A percentile compares a stretch with the other conserved stretches of the same genome.
These are phyloP conservation scores for Athelia sp. DNA, from an alignment of 1,284 basidiomycete species.

Conservation along the genomic window DNA sequence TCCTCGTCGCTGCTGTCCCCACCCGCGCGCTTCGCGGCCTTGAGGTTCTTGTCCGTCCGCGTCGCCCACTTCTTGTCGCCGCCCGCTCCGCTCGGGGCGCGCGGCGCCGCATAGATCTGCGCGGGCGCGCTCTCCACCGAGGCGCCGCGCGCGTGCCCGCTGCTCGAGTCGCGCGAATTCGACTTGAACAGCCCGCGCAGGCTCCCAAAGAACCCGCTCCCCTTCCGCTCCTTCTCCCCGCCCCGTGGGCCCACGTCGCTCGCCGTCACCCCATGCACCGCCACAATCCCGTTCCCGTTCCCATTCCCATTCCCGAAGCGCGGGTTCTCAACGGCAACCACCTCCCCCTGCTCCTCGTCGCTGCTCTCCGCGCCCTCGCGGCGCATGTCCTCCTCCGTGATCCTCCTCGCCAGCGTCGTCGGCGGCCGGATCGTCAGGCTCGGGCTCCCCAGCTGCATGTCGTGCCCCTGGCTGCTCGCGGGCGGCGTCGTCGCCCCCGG, in stretches of 20 bases:
- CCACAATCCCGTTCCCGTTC: not conserved
- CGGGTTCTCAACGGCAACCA: slow-evolving; percentile 56
- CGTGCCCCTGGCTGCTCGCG: not conserved
- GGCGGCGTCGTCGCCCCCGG: too few species aligned
- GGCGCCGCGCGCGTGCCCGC: not conserved
- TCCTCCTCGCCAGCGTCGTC: slow-evolving; percentile 32
- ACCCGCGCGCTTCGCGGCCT: slow-evolving; percentile 17
- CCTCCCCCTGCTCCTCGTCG: slow-evolving; percentile 24
- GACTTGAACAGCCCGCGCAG: slow-evolving; percentile 33
- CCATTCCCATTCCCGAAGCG: slow-evolving; percentile 29
- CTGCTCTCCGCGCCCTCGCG: slow-evolving; percentile 11
- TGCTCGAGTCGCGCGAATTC: slow-evolving; percentile 8
- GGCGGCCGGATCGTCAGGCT: slow-evolving; percentile 7
- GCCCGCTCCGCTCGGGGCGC: slow-evolving; percentile 5
- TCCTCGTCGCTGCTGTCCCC: slow-evolving; percentile 30
- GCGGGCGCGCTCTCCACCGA: too few species aligned
- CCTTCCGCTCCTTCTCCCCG: not conserved
- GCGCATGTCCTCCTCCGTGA: slow-evolving; percentile 33
- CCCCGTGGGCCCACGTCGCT: not conserved
- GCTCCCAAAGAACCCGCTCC: slow-evolving; percentile 34
- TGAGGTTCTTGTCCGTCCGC: slow-evolving; percentile 44
- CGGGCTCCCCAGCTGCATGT: slow-evolving; percentile 5
- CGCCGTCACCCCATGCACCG: not conserved
- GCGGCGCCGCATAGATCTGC: too few species aligned
- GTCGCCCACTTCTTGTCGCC: slow-evolving; percentile 34